Evolutionary conservation across 2,329 filamentous ascomycete species (phyloP).

Genomic region (Zasmidium angulare): DNA sequence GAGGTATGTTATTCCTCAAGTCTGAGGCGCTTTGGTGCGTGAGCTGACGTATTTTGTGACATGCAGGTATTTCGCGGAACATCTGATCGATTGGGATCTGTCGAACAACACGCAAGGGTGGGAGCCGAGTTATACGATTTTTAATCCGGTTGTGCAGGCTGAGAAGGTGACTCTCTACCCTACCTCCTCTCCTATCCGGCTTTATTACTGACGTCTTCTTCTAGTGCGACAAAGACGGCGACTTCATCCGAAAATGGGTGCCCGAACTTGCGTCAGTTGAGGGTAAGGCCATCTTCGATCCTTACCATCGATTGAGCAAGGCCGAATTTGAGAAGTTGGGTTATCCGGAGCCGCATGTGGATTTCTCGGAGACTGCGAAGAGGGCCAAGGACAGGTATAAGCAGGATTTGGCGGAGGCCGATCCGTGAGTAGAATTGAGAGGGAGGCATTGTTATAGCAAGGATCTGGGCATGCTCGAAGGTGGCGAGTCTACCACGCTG

Average conservation of each 20-base stretch:
- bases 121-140: constrained; percentile 53
- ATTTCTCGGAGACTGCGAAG: constrained; percentile 45
- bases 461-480: background rate
- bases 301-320: constrained; percentile 44
- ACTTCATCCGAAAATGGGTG: constrained; percentile 82
- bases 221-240: constrained; percentile 75
- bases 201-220: background rate
- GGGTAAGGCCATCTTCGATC: constrained; percentile 52
- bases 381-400: constrained; percentile 47
- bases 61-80: constrained; percentile 55
- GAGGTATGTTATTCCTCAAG: constrained; percentile 29
- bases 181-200: background rate
- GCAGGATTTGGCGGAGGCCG: constrained; percentile 44
- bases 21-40: too few relatives aligned
- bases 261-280: constrained; percentile 63
- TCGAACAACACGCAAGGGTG: constrained; percentile 54
- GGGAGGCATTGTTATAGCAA: background rate
- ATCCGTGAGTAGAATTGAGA: constrained; percentile 23
- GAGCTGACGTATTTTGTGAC: too few relatives aligned
- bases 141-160: constrained; percentile 71
- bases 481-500: background rate
- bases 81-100: constrained; percentile 50
- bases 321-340: constrained; percentile 51
- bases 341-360: constrained; percentile 48
- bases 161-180: constrained; percentile 45